Evolutionary conservation across 305 asterid species (phyloP), one percentile per base, ranked within the genome.

Genomic region (Lippia alba): DNA sequence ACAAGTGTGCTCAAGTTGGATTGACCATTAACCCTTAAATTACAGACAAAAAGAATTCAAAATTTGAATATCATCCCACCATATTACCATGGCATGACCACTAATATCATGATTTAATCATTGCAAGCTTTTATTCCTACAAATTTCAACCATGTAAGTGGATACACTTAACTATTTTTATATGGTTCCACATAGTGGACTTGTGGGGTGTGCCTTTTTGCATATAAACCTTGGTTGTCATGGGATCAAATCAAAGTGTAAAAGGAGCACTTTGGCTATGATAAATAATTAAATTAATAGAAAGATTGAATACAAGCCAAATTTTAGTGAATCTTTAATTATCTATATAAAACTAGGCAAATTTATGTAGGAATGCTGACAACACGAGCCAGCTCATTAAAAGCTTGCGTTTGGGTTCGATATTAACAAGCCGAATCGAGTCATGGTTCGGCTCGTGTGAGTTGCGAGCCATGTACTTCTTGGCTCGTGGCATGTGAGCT

Each of bases 41-140:
- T 67, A 56, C 56, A 60, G 50, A 48, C 16, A 75, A 56, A 20
- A 8, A 3, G 53, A 64, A 78, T 84, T 87, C 83, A 76, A 88
- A 87, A 7, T 82, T 85, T 84, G 79, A 79, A 83, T 82, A 64
- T 44, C 41, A 56, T 10, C 53, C 64, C 69, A 70, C 30, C 30
- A 24, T 24, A 24, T 24, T 24, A 60, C 77, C 71, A 46, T 18
- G 5, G 68, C 80, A 77, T 71, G 73, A 20, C 69, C 75, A 64
- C 75, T 67, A 58, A 8, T 69, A 79, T 78, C 75, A 77, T 74
- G 49, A 19, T 24, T 65, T 72, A 79, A 73, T 84, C 81, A 82
- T 82, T 68, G 56, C 66, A 24, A 24, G 30, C 30, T 24, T 24
- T 24, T 72, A 72, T 74, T 72, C 72, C 72, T 54, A 18, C 19